Evolutionary conservation across 1,284 basidiomycete species (phyloP), one percentile per base, ranked within the genome.

Genomic region (Crepidotus sp.): DNA sequence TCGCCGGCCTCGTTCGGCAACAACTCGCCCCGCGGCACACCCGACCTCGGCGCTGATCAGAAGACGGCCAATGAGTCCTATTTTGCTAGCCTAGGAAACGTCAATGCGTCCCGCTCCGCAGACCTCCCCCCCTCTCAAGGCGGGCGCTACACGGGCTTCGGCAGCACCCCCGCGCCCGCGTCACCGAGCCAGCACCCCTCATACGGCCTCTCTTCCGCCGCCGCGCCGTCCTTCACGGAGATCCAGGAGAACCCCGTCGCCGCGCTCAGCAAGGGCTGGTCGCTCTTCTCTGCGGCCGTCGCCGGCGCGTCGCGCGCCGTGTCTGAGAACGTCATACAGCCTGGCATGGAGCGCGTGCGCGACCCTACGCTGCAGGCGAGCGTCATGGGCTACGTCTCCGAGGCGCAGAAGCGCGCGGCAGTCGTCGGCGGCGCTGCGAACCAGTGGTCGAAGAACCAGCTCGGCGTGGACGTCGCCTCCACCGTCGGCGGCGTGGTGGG

Each of bases 251-350:
- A 87, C 57, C 88, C 88, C 0, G 65, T 77, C 39, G 77, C 74
- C 13, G 88, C 89, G 0, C 63, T 92, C 6, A 76, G 75, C 57
- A 90, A 90, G 63, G 86, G 89, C 36, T 92, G 89, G 88, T 85
- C 84, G 13, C 63, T 91, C 32, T 78, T 92, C 54, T 81, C 83
- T 30, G 72, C 82, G 0, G 86, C 76, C 17, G 76, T 92, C 14
- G 74, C 66, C 1, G 83, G 81, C 38, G 87, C 86, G 14, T 73
- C 80, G 5, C 77, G 76, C 54, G 79, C 61, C n/a, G 82, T 92
- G 26, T 72, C 73, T 46, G 83, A 89, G 61, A 83, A 74, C 57
- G 77, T 91, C 24, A 80, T 91, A 41, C 84, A 89, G 57, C 87
- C 87, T n/a, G 80, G 82, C 15, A 64, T 87, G 57, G 83, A 84